Conservation (phyloP, 768 basidiomycete genomes). For the Trametes meyenii region DNA sequence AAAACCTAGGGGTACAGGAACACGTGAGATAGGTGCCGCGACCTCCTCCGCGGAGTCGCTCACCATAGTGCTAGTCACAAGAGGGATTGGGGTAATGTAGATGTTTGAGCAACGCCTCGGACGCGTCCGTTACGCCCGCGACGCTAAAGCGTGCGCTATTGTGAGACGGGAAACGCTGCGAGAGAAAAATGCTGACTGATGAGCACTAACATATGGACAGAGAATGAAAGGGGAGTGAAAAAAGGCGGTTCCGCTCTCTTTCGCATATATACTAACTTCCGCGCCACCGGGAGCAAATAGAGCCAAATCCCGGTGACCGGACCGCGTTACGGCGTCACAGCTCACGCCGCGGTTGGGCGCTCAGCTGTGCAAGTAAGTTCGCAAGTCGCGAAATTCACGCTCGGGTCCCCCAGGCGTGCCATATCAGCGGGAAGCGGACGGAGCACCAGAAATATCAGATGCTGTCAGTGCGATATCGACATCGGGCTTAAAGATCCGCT, state of each 20-base stretch:
- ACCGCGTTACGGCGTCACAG: slow-evolving; percentile 19
- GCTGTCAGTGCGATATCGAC: not conserved
- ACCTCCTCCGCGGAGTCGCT: slow-evolving; percentile 13
- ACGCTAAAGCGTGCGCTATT: slow-evolving; percentile 58
- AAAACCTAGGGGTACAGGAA: slow-evolving; percentile 51
- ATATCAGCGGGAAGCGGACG: slow-evolving; percentile 4
- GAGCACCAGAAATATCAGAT: slow-evolving; percentile 4
- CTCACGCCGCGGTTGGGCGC: slow-evolving; percentile 3
- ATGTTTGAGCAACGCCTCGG: slow-evolving; percentile 30
- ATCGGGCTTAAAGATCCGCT: slow-evolving; percentile 8
- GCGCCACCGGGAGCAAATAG: slow-evolving; percentile 19
- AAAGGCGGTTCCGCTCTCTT: not conserved
- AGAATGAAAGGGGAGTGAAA: slow-evolving; percentile 15
- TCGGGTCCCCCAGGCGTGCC: slow-evolving; percentile 14
- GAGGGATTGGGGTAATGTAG: slow-evolving; percentile 16
- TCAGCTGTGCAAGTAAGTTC: slow-evolving; percentile 18
- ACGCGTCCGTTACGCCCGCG: slow-evolving; percentile 56
- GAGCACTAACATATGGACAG: slow-evolving; percentile 26
- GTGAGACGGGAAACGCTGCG: slow-evolving; percentile 34
- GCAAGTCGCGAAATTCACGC: slow-evolving; percentile 26
- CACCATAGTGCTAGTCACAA: slow-evolving; percentile 46
- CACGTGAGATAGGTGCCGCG: slow-evolving; percentile 2
- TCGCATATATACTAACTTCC: slow-evolving; percentile 1
- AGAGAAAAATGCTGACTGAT: slow-evolving; percentile 18
- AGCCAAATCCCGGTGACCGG: slow-evolving; percentile 4